Percentiles rank a stretch among this genome's conserved stretches.
Conservation (phyloP, 176 grass and related monocot species). For the Eremochloa ophiuroides region DNA sequence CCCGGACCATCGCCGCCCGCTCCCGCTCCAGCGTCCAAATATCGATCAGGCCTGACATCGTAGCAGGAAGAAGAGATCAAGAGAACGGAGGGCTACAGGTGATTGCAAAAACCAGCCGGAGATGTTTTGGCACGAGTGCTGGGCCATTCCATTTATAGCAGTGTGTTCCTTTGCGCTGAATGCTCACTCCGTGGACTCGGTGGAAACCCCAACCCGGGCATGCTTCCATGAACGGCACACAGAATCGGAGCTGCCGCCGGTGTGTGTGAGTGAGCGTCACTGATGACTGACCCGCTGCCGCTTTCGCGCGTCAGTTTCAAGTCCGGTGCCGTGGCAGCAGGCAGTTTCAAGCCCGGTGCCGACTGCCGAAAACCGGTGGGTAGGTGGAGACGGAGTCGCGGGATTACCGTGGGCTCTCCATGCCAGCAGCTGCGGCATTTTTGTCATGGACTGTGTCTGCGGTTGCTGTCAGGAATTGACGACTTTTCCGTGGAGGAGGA, state of each 20-base stretch:
- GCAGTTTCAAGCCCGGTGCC: not conserved
- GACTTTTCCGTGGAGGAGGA: not conserved
- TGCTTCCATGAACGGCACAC: conserved; percentile 32
- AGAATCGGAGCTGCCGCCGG: conserved; percentile 13
- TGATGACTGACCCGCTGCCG: not conserved
- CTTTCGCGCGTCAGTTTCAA: not conserved
- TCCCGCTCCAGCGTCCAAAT: conserved; percentile 61
- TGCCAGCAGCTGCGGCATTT: not conserved
- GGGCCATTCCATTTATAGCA: not conserved
- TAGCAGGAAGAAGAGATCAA: not conserved
- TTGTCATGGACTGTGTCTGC: not conserved
- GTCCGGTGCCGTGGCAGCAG: not conserved
- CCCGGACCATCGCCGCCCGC: conserved; percentile 41
- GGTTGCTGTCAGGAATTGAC: not conserved
- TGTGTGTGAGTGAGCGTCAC: not conserved
- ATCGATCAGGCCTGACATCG: conserved; percentile 71
- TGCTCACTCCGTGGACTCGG: not conserved
- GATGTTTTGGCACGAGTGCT: not conserved
- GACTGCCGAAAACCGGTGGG: conserved; percentile 6
- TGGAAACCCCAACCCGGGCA: conserved; percentile 1
- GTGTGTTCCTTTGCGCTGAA: not conserved
- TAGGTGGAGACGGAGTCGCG: not conserved
- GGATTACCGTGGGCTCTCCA: conserved; percentile 31
- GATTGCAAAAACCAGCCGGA: not conserved
- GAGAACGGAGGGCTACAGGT: not conserved